Base-by-base conservation (phyloP, 208 protist genomes). In the Zelonia costaricensis region DNA sequence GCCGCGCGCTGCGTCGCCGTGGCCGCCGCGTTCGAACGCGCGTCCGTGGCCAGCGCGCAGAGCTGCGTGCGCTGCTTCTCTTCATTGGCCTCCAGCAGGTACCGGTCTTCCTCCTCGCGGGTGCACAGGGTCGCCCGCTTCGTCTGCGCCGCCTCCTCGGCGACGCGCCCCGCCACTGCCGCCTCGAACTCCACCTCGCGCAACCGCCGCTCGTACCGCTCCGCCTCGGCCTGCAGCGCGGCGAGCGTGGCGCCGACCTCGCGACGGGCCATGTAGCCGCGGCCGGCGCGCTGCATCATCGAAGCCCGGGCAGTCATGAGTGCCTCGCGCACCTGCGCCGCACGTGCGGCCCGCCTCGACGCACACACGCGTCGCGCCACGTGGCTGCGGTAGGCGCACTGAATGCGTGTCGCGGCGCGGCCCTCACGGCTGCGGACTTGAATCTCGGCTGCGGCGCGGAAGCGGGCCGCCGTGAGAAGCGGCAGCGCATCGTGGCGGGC, bases 311-410 rank as follows among this genome's bases (percentile, higher is more conserved):
- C 22, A 16, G 46, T 27, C 39, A 46, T 0, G 12, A 42, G 31
- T 7, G 4, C 49, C 16, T 48, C 43, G 0, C n/a, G 22, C 42
- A 67, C 25, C 15, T 49, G 18, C 13, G 33, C n/a, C 22, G 55
- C 58, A 9, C 65, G 53, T 12, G 33, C 31, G 2, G 45, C 55
- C 20, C 78, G 58, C 20, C 76, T 73, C 27, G 20, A 18, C 22
- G 51, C 53, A 28, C 80, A 71, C 35, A 80, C 47, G 36, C 40
- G 40, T 20, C 72, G 78, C 3, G 84, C 74, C 16, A 69, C 30
- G 63, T 88, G 73, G 15, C 58, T 43, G 20, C 84, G 78, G 56
- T 82, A 94, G 15, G 80, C 84, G 36, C 71, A 70, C 57, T 91
- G 88, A 64, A 94, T 91, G 8, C 53, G 64, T 6, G 48, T 66